These are phyloP conservation scores for Aquilaria agallochum DNA, from an alignment of 441 rosid genomes.

Conservation along the genomic window DNA sequence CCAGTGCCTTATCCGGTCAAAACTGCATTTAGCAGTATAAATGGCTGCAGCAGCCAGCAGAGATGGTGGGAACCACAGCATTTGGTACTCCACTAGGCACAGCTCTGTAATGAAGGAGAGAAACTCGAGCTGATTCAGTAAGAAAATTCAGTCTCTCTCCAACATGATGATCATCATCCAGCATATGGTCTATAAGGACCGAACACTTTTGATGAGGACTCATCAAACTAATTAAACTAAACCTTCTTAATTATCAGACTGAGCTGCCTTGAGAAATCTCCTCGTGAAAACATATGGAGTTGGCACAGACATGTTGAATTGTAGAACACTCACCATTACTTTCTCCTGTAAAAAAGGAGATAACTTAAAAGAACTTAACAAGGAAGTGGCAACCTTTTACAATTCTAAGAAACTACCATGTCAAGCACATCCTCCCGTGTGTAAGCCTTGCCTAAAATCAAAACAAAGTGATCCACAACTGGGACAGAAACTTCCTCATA, in stretches of 20 bases:
- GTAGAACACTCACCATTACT: conserved; percentile 45
- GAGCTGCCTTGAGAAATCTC: conserved; percentile 64
- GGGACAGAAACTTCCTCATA: conserved; percentile 72
- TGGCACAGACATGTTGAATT: conserved; percentile 56
- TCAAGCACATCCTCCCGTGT: conserved; percentile 55
- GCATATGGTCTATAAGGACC: background rate
- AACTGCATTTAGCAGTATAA: conserved; percentile 72
- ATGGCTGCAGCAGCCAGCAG: conserved; percentile 82
- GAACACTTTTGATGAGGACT: background rate
- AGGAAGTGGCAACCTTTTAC: background rate
- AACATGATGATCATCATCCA: background rate
- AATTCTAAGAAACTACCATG: conserved; percentile 34
- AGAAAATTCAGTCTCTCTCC: background rate
- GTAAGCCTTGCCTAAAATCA: conserved; percentile 63
- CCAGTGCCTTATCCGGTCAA: conserved; percentile 53
- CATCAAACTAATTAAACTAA: background rate
- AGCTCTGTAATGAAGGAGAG: conserved; percentile 77
- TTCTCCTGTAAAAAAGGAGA: conserved; percentile 37
- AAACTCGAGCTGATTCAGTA: conserved; percentile 45
- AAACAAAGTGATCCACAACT: conserved; percentile 57
- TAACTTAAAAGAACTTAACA: background rate
- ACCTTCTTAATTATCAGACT: conserved; percentile 49
- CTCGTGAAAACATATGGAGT: conserved; percentile 63
- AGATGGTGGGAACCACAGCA: conserved; percentile 86
- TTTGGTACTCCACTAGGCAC: conserved; percentile 75